A percentile compares a stretch with the other conserved stretches of the same genome.
These are phyloP conservation scores for Rubia yunnanensis DNA, from an alignment of 257 asterid genomes.

Conservation along the genomic window DNA sequence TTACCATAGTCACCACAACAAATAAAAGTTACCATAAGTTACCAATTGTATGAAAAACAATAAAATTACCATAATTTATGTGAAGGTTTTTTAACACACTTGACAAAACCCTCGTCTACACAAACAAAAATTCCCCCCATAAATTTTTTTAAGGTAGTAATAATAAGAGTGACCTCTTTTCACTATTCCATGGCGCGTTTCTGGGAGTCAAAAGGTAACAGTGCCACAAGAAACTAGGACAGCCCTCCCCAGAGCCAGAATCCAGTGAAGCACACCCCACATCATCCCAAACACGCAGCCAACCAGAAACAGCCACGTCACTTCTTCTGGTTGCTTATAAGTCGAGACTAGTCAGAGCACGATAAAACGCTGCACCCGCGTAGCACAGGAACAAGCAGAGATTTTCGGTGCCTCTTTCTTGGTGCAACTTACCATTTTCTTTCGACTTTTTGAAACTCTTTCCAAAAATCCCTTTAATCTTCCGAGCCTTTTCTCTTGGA, in stretches of 20 bases:
- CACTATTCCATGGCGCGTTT: constrained; percentile 6
- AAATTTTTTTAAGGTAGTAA: not conserved
- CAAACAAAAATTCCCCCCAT: no score
- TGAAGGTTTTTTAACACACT: no score
- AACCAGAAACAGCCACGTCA: not conserved
- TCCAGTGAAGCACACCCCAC: not conserved
- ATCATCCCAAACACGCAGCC: not conserved
- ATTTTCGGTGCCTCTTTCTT: constrained; percentile 82
- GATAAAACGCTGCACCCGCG: not conserved
- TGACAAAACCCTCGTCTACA: no score
- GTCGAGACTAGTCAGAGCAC: not conserved
- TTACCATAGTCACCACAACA: no score
- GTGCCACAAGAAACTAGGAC: constrained; percentile 4
- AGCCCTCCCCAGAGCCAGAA: not conserved
- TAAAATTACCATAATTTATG: no score
- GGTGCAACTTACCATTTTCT: constrained; percentile 41
- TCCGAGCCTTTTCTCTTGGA: constrained; percentile 10
- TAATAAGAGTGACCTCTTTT: not conserved
- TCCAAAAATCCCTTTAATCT: constrained; percentile 21
- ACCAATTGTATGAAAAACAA: no score
- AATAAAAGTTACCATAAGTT: no score
- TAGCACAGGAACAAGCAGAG: constrained; percentile 8
- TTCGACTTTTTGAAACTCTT: constrained; percentile 21
- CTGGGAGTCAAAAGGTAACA: constrained; percentile 15
- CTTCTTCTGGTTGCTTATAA: not conserved